These are phyloP conservation scores for Colletotrichum costaricense DNA, from an alignment of 2,329 filamentous ascomycete species.

Conservation along the genomic window DNA sequence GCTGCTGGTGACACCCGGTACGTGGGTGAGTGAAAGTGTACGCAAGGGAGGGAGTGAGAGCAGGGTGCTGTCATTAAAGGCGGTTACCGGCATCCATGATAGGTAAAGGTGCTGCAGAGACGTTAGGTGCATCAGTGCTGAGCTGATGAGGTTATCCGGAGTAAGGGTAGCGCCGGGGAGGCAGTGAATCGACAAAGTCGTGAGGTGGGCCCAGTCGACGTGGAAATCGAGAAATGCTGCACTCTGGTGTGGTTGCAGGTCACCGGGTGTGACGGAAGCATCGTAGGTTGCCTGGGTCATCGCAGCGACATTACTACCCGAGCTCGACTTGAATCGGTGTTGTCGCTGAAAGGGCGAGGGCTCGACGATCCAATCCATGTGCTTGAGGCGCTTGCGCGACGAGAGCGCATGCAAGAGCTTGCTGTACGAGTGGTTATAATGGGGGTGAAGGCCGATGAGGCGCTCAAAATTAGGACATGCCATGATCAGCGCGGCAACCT, in stretches of 20 bases:
- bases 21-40: conserved; percentile 65
- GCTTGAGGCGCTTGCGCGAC: conserved; percentile 64
- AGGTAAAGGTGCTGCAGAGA: conserved; percentile 69
- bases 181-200: conserved; percentile 69
- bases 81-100: conserved; percentile 64
- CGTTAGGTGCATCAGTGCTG: conserved; percentile 62
- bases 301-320: background rate
- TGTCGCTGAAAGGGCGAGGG: conserved; percentile 48
- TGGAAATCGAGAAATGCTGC: conserved; percentile 63
- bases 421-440: conserved; percentile 67
- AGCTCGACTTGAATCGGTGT: conserved; percentile 42
- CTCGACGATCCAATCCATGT: conserved; percentile 70
- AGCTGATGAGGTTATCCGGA: conserved; percentile 62
- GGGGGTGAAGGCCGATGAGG: conserved; percentile 64
- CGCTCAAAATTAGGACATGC: conserved; percentile 73
- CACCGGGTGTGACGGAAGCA: conserved; percentile 44
- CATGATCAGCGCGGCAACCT: conserved; percentile 71
- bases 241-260: conserved; percentile 55
- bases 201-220: conserved; percentile 65
- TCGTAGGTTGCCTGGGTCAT: conserved; percentile 11
- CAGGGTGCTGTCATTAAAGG: conserved; percentile 68
- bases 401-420: conserved; percentile 70
- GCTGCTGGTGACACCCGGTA: conserved; percentile 65
- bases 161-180: conserved; percentile 65
- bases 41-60: conserved; percentile 65